phyloP scores from a whole-genome alignment of 352 stramenopile species.

The Globisporangium alternatum region DNA sequence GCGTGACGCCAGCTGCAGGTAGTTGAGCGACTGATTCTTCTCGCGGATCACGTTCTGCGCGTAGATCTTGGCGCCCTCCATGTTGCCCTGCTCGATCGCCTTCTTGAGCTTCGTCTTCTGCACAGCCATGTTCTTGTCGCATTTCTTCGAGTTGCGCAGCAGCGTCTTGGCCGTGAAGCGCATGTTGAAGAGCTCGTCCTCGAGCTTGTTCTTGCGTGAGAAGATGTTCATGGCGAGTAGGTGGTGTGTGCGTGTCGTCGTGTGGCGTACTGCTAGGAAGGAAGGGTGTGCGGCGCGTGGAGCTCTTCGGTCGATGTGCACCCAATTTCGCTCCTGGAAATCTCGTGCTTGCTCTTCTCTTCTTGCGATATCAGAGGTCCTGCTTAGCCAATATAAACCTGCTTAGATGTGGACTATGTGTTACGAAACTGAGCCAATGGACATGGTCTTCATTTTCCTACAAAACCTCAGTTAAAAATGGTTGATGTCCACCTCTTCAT shows the following conservation, averaged over 20 bases:
- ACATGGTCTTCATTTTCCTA: too few species aligned
- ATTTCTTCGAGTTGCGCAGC: constrained; percentile 94
- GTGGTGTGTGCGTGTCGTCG: not conserved
- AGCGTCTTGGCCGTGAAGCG: constrained; percentile 89
- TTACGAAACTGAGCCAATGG: too few species aligned
- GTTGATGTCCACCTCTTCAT: too few species aligned
- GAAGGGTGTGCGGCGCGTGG: too few species aligned
- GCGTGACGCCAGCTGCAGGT: constrained; percentile 92
- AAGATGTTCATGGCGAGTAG: constrained; percentile 69
- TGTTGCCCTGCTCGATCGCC: constrained; percentile 95
- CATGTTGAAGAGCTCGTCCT: constrained; percentile 90
- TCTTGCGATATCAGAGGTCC: too few species aligned
- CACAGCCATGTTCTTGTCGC: constrained; percentile 95
- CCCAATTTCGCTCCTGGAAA: too few species aligned
- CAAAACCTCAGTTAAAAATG: too few species aligned
- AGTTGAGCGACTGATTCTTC: constrained; percentile 92
- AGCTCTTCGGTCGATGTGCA: too few species aligned
- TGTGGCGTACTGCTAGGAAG: not conserved
- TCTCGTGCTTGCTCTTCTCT: too few species aligned
- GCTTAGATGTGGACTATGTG: too few species aligned
- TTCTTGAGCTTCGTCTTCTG: constrained; percentile 97
- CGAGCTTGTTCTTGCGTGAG: constrained; percentile 79
- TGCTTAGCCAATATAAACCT: too few species aligned
- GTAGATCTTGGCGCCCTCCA: constrained; percentile 97
- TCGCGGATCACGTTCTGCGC: constrained; percentile 89